Evolutionary conservation across 1,139 yeast species (phyloP), one percentile per base, ranked within the genome.

Genomic region (Scheffersomyces quercinus): DNA sequence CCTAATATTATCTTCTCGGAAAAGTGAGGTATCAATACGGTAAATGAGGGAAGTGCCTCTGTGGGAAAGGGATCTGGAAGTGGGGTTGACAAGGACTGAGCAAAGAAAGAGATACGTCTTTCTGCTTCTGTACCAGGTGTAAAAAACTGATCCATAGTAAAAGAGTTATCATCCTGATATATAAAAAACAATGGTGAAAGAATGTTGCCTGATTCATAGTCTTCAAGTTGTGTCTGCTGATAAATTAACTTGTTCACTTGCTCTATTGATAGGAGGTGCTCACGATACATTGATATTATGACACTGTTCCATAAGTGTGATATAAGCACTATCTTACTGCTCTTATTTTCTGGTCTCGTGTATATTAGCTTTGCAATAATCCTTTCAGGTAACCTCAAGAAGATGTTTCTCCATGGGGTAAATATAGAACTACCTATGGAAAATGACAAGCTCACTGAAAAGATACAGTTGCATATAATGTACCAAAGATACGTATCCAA

Each of bases 401-500:
- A 89, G 5, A 86, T 81, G 55, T 87, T 87, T 56, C 85, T 79
- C 96, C 96, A 88, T 0, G 96, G 96, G 0, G 95, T 84, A 67
- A 88, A 75, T 4, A 88, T 81, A 1, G 96, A 88, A 3, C 85
- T 83, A 0, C 96, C 96, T 41, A 82, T 68, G 7, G 82, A 78
- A 56, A 86, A 82, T 0, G 96, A 85, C 29, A 87, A 62, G 3
- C 78, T 70, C 24, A 87, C 78, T 2, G 96, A 88, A 50, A 88
- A 83, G 1, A 85, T 57, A 45, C 93, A 83, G 57, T 85, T 88
- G 73, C 89, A 83, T 38, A 89, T 80, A 50, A 88, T 83, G 58
- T 88, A 89, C 97, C 97, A 89, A 30, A 89, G 74, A 54, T 89
- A 89, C 0, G 96, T 88, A 56, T 89, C 97, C 46, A 89, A 70